A percentile compares a stretch with the other conserved stretches of the same genome.
Evolutionary conservation across 257 asterid genomes (phyloP).

Genomic region (Anisodus tanguticus): DNA sequence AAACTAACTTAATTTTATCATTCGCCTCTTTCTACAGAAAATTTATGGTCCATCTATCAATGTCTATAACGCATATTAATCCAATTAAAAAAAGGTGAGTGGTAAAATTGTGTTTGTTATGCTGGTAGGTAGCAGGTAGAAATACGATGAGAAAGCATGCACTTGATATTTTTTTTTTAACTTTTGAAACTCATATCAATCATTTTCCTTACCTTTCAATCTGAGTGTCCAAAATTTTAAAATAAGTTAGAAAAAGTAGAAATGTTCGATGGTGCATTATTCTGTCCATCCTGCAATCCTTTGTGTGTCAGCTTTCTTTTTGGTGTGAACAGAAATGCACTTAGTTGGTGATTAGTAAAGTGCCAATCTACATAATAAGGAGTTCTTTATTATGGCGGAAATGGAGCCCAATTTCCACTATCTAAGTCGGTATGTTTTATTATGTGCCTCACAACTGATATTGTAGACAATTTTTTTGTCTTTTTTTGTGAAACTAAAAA

Average conservation of each 20-base stretch:
- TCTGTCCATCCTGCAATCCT: neutral
- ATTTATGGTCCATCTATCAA: neutral
- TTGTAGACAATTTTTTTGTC: too few relatives aligned
- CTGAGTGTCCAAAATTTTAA: neutral
- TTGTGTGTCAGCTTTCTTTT: neutral
- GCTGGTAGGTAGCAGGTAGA: slow-evolving; percentile 30
- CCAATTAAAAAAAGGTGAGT: neutral
- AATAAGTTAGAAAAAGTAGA: neutral
- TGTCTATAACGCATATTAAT: neutral
- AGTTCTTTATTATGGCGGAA: slow-evolving; percentile 14
- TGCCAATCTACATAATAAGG: neutral
- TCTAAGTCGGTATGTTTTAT: neutral
- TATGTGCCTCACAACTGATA: too few relatives aligned
- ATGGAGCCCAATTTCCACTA: slow-evolving; percentile 32
- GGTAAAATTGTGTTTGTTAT: slow-evolving; percentile 23
- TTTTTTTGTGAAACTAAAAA: too few relatives aligned
- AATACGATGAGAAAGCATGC: slow-evolving; percentile 29
- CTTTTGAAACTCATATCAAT: neutral
- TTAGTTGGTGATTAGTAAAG: neutral
- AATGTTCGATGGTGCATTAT: neutral
- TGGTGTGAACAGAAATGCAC: neutral
- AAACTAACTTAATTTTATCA: neutral
- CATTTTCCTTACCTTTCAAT: neutral
- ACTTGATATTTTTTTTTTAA: slow-evolving; percentile 14
- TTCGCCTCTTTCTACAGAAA: neutral